Conservation (phyloP, 208 protist genomes). For the Novymonas esmeraldas region DNA sequence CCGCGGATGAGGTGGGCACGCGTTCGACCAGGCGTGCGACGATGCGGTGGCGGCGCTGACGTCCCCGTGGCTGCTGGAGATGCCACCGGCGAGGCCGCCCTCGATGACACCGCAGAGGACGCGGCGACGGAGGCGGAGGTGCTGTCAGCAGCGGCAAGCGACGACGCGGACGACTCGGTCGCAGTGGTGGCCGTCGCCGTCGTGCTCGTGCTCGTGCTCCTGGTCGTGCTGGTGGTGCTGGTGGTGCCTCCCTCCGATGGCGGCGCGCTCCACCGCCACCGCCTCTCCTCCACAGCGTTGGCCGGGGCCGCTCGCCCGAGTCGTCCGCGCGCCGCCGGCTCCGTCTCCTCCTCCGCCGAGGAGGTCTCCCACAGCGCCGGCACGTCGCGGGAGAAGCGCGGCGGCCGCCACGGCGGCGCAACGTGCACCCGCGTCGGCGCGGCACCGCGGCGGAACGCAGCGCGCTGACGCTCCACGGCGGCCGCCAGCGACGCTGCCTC, state of each 20-base stretch:
- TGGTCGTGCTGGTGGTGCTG: too few species aligned
- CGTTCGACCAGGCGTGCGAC: too few species aligned
- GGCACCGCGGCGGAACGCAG: conserved; percentile 16
- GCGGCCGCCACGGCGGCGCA: conserved; percentile 38
- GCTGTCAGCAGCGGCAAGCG: too few species aligned
- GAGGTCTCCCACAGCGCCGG: conserved; percentile 58
- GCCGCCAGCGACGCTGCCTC: conserved; percentile 51
- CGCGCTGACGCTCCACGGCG: conserved; percentile 44
- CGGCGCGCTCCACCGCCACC: conserved; percentile 57
- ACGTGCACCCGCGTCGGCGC: conserved; percentile 24
- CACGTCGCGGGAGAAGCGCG: conserved; percentile 37
- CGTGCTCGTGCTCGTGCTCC: conserved; percentile 13
- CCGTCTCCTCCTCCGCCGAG: conserved; percentile 44
- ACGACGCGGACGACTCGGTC: not conserved
- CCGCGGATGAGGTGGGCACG: too few species aligned
- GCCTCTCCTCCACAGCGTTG: conserved; percentile 27
- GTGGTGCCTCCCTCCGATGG: conserved; percentile 21
- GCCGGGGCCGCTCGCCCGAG: conserved; percentile 15
- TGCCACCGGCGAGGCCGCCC: too few species aligned
- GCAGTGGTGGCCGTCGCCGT: not conserved
- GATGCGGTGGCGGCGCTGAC: too few species aligned
- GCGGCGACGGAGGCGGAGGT: too few species aligned
- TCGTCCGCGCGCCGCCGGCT: conserved; percentile 31
- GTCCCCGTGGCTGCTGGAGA: too few species aligned
- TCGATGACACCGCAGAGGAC: too few species aligned